These are phyloP conservation scores for Aspergillus olivimuriae DNA, from an alignment of 495 filamentous ascomycete species.

Conservation along the genomic window DNA sequence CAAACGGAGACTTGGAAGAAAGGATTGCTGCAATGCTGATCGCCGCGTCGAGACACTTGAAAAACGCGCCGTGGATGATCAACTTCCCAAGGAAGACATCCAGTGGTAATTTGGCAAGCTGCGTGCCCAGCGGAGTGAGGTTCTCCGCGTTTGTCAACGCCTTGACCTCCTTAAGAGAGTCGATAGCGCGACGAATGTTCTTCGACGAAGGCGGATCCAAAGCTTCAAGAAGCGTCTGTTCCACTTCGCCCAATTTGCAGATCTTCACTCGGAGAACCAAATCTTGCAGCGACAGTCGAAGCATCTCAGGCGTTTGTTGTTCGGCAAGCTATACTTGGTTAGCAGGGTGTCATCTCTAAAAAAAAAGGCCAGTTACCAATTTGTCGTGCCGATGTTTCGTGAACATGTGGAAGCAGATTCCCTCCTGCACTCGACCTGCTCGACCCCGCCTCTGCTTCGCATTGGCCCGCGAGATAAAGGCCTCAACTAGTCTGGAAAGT, in stretches of 20 bases:
- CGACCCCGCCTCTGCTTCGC: conserved; percentile 89
- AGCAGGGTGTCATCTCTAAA: not conserved
- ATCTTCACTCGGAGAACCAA: conserved; percentile 95
- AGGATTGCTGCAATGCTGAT: conserved; percentile 88
- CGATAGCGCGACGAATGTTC: conserved; percentile 87
- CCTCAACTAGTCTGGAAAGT: conserved; percentile 80
- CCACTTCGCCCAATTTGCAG: conserved; percentile 87
- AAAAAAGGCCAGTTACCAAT: conserved; percentile 22
- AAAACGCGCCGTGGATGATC: conserved; percentile 73
- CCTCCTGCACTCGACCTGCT: conserved; percentile 92
- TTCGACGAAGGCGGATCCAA: conserved; percentile 83
- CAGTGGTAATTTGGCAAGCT: conserved; percentile 80
- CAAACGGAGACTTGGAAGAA: conserved; percentile 91
- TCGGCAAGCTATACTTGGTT: conserved; percentile 56
- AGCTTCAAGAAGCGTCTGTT: conserved; percentile 81
- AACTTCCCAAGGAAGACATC: conserved; percentile 95
- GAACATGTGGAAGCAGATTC: conserved; percentile 92
- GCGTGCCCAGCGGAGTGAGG: conserved; percentile 76
- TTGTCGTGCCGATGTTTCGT: conserved; percentile 79
- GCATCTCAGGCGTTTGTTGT: conserved; percentile 92
- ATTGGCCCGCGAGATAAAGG: conserved; percentile 89
- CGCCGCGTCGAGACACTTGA: conserved; percentile 82
- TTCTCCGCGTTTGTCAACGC: conserved; percentile 76
- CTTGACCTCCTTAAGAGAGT: conserved; percentile 87
- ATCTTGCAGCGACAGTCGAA: conserved; percentile 88